These are phyloP conservation scores for Avena eriantha DNA, from an alignment of 176 grass and related monocot genomes.

Conservation along the genomic window DNA sequence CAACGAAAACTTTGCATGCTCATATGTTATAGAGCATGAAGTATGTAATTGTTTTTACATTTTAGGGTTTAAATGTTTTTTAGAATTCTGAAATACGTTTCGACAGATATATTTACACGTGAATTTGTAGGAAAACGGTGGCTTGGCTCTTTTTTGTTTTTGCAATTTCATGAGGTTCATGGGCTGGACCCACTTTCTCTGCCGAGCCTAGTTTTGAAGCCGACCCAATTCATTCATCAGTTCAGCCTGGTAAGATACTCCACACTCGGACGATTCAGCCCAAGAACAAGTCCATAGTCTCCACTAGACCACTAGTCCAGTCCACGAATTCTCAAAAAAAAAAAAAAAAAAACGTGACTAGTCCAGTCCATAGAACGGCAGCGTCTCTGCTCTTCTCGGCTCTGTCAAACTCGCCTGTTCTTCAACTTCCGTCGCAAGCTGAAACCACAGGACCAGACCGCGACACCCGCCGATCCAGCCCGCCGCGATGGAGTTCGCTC, in stretches of 20 bases:
- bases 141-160: not conserved
- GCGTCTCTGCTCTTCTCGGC: not conserved
- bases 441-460: not conserved
- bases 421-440: conserved; percentile 47
- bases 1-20: not conserved
- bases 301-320: no score
- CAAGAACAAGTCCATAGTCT: no score
- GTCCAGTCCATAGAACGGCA: not conserved
- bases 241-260: not conserved
- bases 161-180: not conserved
- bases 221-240: not conserved
- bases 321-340: no score
- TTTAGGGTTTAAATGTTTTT: no score
- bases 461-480: not conserved
- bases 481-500: conserved; percentile 65
- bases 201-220: not conserved
- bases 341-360: no score
- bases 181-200: not conserved
- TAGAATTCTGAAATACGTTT: not conserved
- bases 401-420: not conserved
- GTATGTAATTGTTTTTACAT: not conserved
- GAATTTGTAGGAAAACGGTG: not conserved
- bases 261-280: no score
- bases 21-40: not conserved
- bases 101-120: not conserved